A percentile compares a stretch with the other conserved stretches of the same genome.
Conservation (phyloP, 2,329 filamentous ascomycete species). For the Periconia digitata region DNA sequence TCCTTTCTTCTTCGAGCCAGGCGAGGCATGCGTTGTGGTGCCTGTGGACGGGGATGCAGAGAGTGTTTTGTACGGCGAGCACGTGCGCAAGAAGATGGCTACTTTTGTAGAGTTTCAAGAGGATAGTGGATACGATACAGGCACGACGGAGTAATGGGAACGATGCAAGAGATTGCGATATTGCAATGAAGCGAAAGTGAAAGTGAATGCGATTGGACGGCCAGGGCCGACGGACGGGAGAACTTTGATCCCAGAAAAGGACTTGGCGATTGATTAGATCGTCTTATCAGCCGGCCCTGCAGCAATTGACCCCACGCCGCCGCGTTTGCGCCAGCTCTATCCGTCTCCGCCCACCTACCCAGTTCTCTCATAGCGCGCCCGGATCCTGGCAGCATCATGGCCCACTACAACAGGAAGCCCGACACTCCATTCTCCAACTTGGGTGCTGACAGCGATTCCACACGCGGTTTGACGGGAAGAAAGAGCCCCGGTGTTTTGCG, state of each 20-base stretch:
- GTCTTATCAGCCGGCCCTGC: too few relatives aligned
- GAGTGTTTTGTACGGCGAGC: conserved; percentile 45
- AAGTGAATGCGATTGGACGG: background rate
- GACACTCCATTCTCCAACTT: too few relatives aligned
- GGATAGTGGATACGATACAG: conserved; percentile 20
- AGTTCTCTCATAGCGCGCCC: too few relatives aligned
- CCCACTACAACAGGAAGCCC: conserved; percentile 10
- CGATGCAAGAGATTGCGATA: too few relatives aligned
- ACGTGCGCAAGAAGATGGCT: conserved; percentile 49
- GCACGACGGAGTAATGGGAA: conserved; percentile 10
- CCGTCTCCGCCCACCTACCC: too few relatives aligned
- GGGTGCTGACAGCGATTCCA: too few relatives aligned
- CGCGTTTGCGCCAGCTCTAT: too few relatives aligned
- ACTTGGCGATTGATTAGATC: too few relatives aligned
- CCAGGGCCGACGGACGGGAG: background rate
- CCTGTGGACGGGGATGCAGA: conserved; percentile 37
- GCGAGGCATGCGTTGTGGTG: conserved; percentile 44
- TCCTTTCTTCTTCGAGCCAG: conserved; percentile 54
- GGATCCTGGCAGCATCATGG: too few relatives aligned
- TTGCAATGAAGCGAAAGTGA: background rate
- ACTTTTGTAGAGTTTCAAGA: conserved; percentile 50
- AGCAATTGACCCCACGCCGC: too few relatives aligned
- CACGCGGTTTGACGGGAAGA: conserved; percentile 27
- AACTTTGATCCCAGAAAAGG: too few relatives aligned
- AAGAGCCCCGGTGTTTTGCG: conserved; percentile 59